These are phyloP conservation scores for Pilobolus umbonatus DNA, from an alignment of 192 early-diverging fungal species.

Conservation along the genomic window DNA sequence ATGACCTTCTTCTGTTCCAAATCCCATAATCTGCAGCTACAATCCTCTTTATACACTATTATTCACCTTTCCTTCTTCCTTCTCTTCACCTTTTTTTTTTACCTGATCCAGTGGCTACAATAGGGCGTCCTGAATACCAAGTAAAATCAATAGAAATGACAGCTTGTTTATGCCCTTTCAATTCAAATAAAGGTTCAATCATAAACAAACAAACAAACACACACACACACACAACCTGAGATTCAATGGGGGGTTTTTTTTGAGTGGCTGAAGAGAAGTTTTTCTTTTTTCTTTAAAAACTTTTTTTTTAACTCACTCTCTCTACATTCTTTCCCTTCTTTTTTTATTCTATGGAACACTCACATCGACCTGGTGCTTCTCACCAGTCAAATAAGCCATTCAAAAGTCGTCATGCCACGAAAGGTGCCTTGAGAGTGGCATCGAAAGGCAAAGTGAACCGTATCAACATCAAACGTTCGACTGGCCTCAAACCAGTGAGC, in stretches of 20 bases:
- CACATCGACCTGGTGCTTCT: constrained; percentile 71
- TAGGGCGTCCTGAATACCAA: constrained; percentile 13
- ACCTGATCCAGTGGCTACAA: constrained; percentile 35
- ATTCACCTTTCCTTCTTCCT: neutral
- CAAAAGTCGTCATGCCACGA: constrained; percentile 89
- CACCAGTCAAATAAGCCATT: constrained; percentile 96
- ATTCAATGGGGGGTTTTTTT: neutral
- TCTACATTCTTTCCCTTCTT: neutral
- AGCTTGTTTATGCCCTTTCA: constrained; percentile 22
- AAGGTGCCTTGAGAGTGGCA: constrained; percentile 72
- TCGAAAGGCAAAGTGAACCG: constrained; percentile 77
- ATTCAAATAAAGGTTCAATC: neutral
- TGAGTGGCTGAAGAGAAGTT: neutral
- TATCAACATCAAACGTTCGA: constrained; percentile 50
- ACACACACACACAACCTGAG: too few relatives aligned
- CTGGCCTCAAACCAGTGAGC: constrained; percentile 34
- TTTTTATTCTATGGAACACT: constrained; percentile 29
- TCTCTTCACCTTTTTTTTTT: neutral
- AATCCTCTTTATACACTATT: constrained; percentile 19
- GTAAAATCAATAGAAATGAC: constrained; percentile 20
- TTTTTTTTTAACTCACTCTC: constrained; percentile 18
- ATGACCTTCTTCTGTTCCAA: constrained; percentile 1
- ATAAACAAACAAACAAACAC: neutral
- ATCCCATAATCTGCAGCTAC: constrained; percentile 32
- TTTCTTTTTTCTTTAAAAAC: constrained; percentile 10